Evolutionary conservation across 768 basidiomycete genomes (phyloP), one percentile per base, ranked within the genome.

Genomic region (Fomitopsis pulvina): DNA sequence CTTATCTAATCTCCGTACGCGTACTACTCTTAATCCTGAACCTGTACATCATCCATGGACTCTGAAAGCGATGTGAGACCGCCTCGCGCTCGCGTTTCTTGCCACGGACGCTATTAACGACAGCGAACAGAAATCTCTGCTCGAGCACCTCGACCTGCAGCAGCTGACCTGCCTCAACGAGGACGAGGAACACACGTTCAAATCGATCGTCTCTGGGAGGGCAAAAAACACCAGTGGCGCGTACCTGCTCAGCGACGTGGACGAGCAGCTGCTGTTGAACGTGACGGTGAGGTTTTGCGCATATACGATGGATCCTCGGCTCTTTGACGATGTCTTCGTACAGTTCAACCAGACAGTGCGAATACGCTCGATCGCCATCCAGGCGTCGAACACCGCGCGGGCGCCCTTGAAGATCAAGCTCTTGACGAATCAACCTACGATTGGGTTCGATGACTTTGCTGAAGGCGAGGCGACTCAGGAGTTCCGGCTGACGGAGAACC

Each of bases 121-220:
- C 16, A 9, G 22, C 27, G 39, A 50, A 11, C 48, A 81, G 79
- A 66, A 69, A 45, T 81, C 80, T 21, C 67, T 83, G 20, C 71
- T 85, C 45, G 73, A 80, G 58, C 71, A 71, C 51, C 67, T 88
- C 41, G 84, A 87, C 59, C 51, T 68, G 18, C 66, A 71, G 1
- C 84, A 87, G 61, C 62, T 81, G 44, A 79, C 78, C 52, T 87
- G 86, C 57, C 74, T 90, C 56, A 89, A 90, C 61, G 87, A 90
- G 59, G 63, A 72, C 28, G 47, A 57, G 2, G 59, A 56, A 0
- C 79, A 85, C 61, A 69, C 73, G 29, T 60, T 88, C 41, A 73
- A 74, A 54, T 68, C 73, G 21, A 74, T 88, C 49, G 53, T 86
- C 14, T 54, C 60, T 0, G 21, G 43, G 34, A 81, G 71, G 56